Evolutionary conservation across 73 alveolate species (phyloP).

Genomic region (Paramecium sexaurelia): DNA sequence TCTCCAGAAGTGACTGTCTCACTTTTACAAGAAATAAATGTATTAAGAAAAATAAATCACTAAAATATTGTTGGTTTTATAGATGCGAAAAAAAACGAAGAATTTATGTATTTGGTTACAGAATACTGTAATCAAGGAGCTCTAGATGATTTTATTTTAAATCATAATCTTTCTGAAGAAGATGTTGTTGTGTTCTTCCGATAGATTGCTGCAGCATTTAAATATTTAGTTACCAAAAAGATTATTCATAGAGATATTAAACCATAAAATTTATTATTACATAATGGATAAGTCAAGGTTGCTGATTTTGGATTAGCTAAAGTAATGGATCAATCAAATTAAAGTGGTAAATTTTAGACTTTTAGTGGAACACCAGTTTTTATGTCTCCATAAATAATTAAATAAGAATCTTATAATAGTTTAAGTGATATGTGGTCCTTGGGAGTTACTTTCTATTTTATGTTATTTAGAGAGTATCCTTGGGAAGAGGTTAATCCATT

Average conservation of each 20-base stretch:
- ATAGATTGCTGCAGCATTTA: conserved; percentile 60
- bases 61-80: conserved; percentile 75
- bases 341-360: conserved; percentile 51
- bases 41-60: conserved; percentile 78
- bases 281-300: conserved; percentile 35
- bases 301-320: conserved; percentile 70
- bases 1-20: conserved; percentile 87
- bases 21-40: conserved; percentile 76
- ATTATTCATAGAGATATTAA: conserved; percentile 64
- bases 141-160: conserved; percentile 49
- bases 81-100: conserved; percentile 78
- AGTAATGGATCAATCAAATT: conserved; percentile 37
- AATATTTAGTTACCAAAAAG: conserved; percentile 5
- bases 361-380: conserved; percentile 57
- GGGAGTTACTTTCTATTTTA: conserved; percentile 63
- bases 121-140: conserved; percentile 74
- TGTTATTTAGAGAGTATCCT: conserved; percentile 57
- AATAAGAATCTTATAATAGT: conserved; percentile 54
- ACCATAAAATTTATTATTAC: conserved; percentile 58
- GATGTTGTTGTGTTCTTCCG: conserved; percentile 52
- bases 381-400: conserved; percentile 62
- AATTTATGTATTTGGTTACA: conserved; percentile 70
- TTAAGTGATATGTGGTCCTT: conserved; percentile 68
- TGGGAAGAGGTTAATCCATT: conserved; percentile 54
- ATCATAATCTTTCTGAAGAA: conserved; percentile 58